A percentile compares a stretch with the other conserved stretches of the same genome.
phyloP scores from a whole-genome alignment of 1,284 basidiomycete species.

The Tilletia caries region DNA sequence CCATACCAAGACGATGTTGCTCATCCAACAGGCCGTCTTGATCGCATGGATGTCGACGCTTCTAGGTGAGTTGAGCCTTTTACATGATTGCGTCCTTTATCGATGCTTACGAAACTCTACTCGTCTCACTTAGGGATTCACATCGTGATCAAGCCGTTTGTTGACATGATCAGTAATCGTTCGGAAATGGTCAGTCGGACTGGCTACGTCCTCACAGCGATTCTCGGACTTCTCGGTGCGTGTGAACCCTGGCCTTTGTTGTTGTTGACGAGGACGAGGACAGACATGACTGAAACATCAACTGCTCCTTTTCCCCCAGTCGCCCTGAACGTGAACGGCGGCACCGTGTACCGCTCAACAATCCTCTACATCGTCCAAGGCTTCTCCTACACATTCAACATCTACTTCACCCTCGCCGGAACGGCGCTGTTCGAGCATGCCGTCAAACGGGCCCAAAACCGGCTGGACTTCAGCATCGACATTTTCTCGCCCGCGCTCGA shows the following conservation, averaged over 20 bases:
- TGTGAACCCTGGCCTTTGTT: background rate
- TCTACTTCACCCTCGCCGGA: slow-evolving; percentile 42
- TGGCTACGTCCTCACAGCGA: slow-evolving; percentile 67
- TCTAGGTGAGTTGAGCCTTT: slow-evolving; percentile 53
- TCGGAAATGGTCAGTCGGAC: slow-evolving; percentile 70
- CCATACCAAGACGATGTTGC: slow-evolving; percentile 59
- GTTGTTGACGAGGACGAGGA: background rate
- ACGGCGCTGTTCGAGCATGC: slow-evolving; percentile 32
- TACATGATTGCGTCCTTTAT: background rate
- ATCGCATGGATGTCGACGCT: slow-evolving; percentile 64
- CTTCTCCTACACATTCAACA: slow-evolving; percentile 35
- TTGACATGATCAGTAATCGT: slow-evolving; percentile 71
- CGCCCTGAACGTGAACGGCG: slow-evolving; percentile 41
- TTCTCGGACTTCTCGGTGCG: slow-evolving; percentile 60
- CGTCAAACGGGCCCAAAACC: slow-evolving; percentile 60
- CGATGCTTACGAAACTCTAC: background rate
- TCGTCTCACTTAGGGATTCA: slow-evolving; percentile 57
- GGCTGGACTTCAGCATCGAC: slow-evolving; percentile 76
- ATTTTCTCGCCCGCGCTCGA: slow-evolving; percentile 75
- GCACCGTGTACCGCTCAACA: slow-evolving; percentile 41
- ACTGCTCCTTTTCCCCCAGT: slow-evolving; percentile 19
- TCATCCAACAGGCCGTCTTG: slow-evolving; percentile 67
- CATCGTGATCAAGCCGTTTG: slow-evolving; percentile 65
- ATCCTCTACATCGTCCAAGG: slow-evolving; percentile 39
- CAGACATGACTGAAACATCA: too few relatives aligned